phyloP scores from a whole-genome alignment of 2,329 filamentous ascomycete genomes.

The Rutstroemia sp. region DNA sequence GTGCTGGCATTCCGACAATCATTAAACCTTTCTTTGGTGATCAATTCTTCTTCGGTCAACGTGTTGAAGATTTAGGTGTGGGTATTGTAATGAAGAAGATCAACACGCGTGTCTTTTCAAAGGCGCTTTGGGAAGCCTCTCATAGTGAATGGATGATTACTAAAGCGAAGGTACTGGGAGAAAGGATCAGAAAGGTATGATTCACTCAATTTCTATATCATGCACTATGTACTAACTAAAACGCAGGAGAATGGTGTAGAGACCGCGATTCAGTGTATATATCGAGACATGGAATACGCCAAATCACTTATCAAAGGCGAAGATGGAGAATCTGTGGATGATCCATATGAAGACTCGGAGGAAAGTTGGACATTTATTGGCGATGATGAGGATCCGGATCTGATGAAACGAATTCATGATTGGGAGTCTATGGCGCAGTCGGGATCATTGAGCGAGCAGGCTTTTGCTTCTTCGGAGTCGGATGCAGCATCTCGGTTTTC shows the following conservation, averaged over 20 bases:
- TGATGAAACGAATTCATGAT: constrained; percentile 26
- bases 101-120: constrained; percentile 77
- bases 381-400: constrained; percentile 29
- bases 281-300: constrained; percentile 91
- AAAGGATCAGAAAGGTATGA: constrained; percentile 77
- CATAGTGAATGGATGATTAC: constrained; percentile 86
- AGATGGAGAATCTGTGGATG: constrained; percentile 44
- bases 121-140: constrained; percentile 85
- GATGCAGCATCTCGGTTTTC: constrained; percentile 6
- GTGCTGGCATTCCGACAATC: constrained; percentile 87
- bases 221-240: constrained; percentile 25
- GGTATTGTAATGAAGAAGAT: constrained; percentile 84
- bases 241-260: constrained; percentile 80
- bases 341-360: constrained; percentile 54
- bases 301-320: constrained; percentile 70
- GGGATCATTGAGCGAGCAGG: constrained; percentile 10
- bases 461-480: constrained; percentile 10
- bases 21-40: constrained; percentile 97
- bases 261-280: constrained; percentile 83
- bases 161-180: constrained; percentile 74
- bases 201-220: background rate
- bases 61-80: constrained; percentile 89
- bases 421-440: constrained; percentile 28
- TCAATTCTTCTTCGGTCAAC: constrained; percentile 88
- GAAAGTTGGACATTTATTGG: constrained; percentile 92